A percentile compares a stretch with the other conserved stretches of the same genome.
These are phyloP conservation scores for Aspergillus sojae DNA, from an alignment of 2,329 filamentous ascomycete genomes.

Conservation along the genomic window DNA sequence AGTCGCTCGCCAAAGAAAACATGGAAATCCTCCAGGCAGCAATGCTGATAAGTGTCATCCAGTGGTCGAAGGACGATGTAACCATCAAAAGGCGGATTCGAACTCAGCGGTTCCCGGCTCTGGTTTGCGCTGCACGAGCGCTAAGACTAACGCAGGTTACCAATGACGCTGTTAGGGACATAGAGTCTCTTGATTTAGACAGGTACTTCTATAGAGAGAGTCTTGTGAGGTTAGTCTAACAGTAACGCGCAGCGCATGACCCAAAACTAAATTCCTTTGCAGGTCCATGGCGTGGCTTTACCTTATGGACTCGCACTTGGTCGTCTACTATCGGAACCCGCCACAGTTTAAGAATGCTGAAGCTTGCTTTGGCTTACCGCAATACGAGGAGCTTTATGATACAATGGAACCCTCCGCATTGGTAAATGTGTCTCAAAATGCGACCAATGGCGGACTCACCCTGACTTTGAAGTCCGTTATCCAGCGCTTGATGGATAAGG, in stretches of 20 bases:
- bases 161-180: background rate
- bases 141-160: background rate
- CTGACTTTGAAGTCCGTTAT: background rate
- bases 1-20: background rate
- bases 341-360: background rate
- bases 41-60: background rate
- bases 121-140: background rate
- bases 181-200: background rate
- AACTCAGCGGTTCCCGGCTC: background rate
- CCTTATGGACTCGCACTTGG: background rate
- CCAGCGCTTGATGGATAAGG: background rate
- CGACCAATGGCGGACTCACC: background rate
- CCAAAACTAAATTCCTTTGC: background rate
- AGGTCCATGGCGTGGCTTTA: background rate
- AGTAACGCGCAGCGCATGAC: rapidly evolving
- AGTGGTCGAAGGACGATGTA: background rate
- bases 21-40: background rate
- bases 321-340: background rate
- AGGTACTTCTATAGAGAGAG: background rate
- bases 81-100: background rate
- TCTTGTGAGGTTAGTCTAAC: background rate
- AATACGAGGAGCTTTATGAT: background rate
- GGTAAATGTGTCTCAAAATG: background rate
- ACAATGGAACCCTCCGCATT: background rate
- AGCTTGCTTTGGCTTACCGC: background rate